These are phyloP conservation scores for Ettlia oleoabundans DNA, from an alignment of 139 green algal species.

Conservation along the genomic window DNA sequence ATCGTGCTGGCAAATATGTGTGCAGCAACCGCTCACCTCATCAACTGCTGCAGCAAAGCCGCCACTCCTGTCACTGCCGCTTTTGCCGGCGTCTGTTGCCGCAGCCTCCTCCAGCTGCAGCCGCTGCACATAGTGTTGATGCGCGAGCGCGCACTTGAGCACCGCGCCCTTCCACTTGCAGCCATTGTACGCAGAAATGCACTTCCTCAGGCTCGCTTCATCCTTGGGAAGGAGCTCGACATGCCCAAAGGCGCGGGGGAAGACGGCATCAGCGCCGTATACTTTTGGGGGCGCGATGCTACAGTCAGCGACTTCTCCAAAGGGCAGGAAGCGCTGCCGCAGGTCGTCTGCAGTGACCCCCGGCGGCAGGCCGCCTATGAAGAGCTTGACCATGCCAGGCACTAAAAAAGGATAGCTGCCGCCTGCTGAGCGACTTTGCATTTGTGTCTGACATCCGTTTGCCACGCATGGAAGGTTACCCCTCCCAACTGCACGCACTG, in stretches of 20 bases:
- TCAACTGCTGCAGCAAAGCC: too few relatives aligned
- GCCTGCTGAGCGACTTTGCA: too few relatives aligned
- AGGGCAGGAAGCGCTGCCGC: constrained; percentile 55
- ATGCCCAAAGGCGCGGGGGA: constrained; percentile 60
- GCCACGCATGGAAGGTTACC: not conserved
- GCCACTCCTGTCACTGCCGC: not conserved
- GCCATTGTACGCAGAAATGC: constrained; percentile 60
- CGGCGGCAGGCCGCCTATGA: constrained; percentile 54
- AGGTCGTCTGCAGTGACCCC: constrained; percentile 50
- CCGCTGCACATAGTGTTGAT: constrained; percentile 18
- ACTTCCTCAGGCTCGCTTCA: constrained; percentile 31
- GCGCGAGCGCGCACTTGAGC: constrained; percentile 40
- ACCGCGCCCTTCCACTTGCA: constrained; percentile 59
- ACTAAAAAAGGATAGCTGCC: too few relatives aligned
- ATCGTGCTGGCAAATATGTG: too few relatives aligned
- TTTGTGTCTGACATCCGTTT: too few relatives aligned
- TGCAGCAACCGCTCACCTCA: too few relatives aligned
- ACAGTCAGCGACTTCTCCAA: constrained; percentile 54
- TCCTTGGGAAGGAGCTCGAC: constrained; percentile 58
- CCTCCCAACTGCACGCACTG: too few relatives aligned
- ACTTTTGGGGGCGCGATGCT: constrained; percentile 47
- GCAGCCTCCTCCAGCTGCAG: constrained; percentile 15
- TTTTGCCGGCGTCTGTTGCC: not conserved
- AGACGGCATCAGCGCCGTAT: not conserved
- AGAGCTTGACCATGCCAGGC: constrained; percentile 44